Percentiles rank a stretch among this genome's conserved stretches.
Conservation (phyloP, 768 basidiomycete genomes). For the Suillus discolor region DNA sequence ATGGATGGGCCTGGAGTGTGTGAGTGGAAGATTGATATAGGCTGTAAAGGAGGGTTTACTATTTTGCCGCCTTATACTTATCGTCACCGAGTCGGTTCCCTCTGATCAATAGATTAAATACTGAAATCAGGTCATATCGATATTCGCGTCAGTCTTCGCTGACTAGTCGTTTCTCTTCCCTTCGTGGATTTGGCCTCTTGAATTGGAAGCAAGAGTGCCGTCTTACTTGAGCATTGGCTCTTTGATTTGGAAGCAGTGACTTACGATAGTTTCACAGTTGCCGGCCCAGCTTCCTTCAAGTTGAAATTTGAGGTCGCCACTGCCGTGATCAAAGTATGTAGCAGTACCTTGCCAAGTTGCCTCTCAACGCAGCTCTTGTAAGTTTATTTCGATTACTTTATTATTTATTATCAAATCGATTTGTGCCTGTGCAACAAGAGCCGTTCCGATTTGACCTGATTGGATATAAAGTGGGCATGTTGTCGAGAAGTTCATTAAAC, state of each 20-base stretch:
- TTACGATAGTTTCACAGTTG: not conserved
- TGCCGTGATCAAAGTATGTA: not conserved
- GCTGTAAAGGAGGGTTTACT: not conserved
- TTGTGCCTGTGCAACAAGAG: not conserved
- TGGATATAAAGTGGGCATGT: not conserved
- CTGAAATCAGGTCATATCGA: not conserved
- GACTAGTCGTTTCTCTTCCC: not conserved
- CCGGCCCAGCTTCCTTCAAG: not conserved
- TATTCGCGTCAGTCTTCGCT: not conserved
- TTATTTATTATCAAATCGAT: too few species aligned
- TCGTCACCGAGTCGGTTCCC: slow-evolving; percentile 1
- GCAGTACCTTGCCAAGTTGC: not conserved
- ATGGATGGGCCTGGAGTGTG: not conserved
- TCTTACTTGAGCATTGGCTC: not conserved
- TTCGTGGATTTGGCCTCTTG: not conserved
- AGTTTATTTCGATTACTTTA: too few species aligned
- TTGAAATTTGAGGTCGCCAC: not conserved
- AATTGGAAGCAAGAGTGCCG: not conserved
- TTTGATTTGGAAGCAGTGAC: not conserved
- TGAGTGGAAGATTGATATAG: not conserved
- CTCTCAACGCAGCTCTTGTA: not conserved
- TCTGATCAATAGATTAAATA: not conserved
- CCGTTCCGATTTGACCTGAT: not conserved
- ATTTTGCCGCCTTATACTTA: not conserved
- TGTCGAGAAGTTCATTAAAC: not conserved